These are phyloP conservation scores for Cardamine chenopodiifolia DNA, from an alignment of 345 rosid genomes.

Conservation along the genomic window DNA sequence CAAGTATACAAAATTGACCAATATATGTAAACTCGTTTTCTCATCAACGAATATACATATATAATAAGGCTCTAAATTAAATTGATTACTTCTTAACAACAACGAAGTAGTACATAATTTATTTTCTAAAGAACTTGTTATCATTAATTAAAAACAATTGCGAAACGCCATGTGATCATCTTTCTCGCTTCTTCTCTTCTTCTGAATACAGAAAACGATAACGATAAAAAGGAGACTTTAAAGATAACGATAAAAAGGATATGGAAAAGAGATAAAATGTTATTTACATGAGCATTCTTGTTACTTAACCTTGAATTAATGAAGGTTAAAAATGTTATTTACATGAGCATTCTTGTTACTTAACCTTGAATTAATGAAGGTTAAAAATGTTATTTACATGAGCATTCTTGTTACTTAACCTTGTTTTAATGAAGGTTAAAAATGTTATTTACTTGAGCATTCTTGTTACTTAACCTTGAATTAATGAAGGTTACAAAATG, in stretches of 20 bases:
- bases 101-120: no score
- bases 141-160: not conserved
- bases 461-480: no score
- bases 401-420: no score
- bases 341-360: no score
- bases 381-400: not conserved
- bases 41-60: not conserved
- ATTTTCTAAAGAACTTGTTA: no score
- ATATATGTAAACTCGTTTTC: not conserved
- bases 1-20: not conserved
- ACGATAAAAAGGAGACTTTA: not conserved
- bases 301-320: no score
- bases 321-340: no score
- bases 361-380: not conserved
- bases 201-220: not conserved
- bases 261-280: not conserved
- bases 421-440: no score
- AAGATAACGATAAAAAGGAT: not conserved
- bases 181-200: constrained; percentile 22
- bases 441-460: no score
- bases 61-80: not conserved
- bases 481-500: not conserved
- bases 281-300: no score
- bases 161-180: not conserved
- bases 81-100: not conserved